Base-by-base conservation (phyloP, 371 early-diverging fungal genomes). In the Syncephalastrum contaminatum region DNA sequence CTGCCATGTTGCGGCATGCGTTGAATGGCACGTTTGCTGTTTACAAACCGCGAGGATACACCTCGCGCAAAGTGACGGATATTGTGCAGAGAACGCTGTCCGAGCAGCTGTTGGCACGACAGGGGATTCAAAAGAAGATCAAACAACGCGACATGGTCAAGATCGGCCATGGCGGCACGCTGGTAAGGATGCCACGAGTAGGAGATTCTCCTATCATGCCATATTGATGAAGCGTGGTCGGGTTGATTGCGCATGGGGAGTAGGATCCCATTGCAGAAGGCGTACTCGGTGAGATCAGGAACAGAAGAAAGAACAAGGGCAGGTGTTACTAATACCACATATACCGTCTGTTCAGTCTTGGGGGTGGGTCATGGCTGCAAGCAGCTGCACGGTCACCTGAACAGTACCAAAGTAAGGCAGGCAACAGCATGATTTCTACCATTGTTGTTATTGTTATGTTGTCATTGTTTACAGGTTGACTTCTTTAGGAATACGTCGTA, bases 221-320 rank as follows among this genome's bases (percentile, higher is more conserved):
- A 22, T 36, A 39, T 25, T 52, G 10, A 53, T 22, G 14, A 12
- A 18, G 48, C 21, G 19, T 48, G 30, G 18, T 16, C 25, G 30
- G 6, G 19, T 8, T 40, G 14, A 4, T n/a, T 6, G 43, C 30
- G 20, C n/a, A 41, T 25, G 2, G 22, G 20, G 7, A 41, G 5
- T 52, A 73, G 72, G 82, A 82, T 64, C 82, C 82, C 8, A 54
- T 82, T 54, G 82, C 80, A 18, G 70, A 73, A 53, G 82, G 82
- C 39, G 73, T 79, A 2, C 47, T 80, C 16, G 72, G 80, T 74
- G 36, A 30, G 36, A 30, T 30, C 10, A 8, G 36, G 36, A 8
- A 30, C 36, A 30, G 36, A 30, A 30, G 10, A 6, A 30, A 30
- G 2, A 30, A 30, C 2, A 8, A 10, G 0, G 10, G 36, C 5